A percentile compares a stretch with the other conserved stretches of the same genome.
These are phyloP conservation scores for Piper longum DNA, from an alignment of 164 flowering plant genomes.

Conservation along the genomic window DNA sequence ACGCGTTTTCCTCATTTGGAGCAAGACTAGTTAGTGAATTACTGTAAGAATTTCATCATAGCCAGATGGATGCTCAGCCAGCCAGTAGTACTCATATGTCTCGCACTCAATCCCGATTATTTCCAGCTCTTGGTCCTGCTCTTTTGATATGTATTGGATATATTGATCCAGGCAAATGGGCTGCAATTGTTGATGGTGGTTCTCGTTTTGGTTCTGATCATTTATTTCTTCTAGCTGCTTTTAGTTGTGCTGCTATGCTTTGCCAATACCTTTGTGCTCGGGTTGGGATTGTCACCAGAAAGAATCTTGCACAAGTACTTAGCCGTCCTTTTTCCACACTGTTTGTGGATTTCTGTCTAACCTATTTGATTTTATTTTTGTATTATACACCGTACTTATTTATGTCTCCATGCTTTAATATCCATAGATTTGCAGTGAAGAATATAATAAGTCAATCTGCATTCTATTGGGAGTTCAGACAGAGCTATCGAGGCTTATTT, in stretches of 20 bases:
- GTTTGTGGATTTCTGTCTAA: background rate
- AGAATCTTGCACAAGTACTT: constrained; percentile 82
- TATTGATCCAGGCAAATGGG: constrained; percentile 98
- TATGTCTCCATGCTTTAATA: background rate
- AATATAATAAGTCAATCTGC: constrained; percentile 61
- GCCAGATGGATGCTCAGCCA: constrained; percentile 38
- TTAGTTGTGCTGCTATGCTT: constrained; percentile 61
- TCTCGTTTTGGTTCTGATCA: constrained; percentile 76
- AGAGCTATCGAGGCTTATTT: constrained; percentile 46
- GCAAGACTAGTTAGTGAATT: background rate
- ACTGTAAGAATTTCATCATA: background rate
- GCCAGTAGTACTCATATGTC: constrained; percentile 15
- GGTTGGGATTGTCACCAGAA: constrained; percentile 65
- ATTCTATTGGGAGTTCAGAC: constrained; percentile 67
- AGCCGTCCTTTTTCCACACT: background rate
- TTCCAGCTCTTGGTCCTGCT: constrained; percentile 51
- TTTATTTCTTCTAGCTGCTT: constrained; percentile 32
- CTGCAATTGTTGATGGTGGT: constrained; percentile 80
- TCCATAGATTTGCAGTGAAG: constrained; percentile 69
- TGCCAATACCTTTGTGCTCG: constrained; percentile 77
- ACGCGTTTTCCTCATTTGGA: background rate
- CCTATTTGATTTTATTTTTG: background rate
- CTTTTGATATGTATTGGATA: constrained; percentile 64
- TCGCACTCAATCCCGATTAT: constrained; percentile 22
- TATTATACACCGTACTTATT: constrained; percentile 1